phyloP scores from a whole-genome alignment of 1,284 basidiomycete species.

The Irpex lacteus region DNA sequence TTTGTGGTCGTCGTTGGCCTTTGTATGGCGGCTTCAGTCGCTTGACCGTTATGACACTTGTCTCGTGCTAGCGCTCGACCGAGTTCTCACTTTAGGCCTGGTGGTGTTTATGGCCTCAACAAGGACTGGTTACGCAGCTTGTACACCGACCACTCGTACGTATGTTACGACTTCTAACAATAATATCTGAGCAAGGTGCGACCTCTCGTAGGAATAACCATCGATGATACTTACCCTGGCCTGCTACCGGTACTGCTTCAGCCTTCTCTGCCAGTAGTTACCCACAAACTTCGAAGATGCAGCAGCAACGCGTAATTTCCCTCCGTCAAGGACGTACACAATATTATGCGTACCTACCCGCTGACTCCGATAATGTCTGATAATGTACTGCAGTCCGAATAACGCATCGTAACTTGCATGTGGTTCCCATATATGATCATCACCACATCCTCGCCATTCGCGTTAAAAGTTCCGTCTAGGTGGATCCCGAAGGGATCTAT shows the following conservation, averaged over 20 bases:
- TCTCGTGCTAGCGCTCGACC: background rate
- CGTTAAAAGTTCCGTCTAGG: background rate
- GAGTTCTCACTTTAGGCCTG: background rate
- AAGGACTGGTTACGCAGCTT: no score
- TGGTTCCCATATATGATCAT: background rate
- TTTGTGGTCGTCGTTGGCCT: background rate
- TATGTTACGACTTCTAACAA: no score
- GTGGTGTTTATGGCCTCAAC: background rate
- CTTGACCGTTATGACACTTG: no score
- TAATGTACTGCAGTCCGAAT: slow-evolving; percentile 10
- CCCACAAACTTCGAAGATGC: no score
- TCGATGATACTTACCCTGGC: no score
- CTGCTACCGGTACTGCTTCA: no score
- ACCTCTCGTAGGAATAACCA: no score
- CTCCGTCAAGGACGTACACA: background rate
- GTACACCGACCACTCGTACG: no score
- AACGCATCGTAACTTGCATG: background rate
- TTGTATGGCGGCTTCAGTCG: no score
- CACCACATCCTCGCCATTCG: background rate
- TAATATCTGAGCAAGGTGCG: no score
- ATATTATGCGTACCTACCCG: background rate
- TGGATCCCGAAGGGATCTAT: background rate
- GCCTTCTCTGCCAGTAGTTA: no score
- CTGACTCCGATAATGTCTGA: slow-evolving; percentile 39
- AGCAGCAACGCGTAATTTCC: no score